These are phyloP conservation scores for Podaxis sp. DNA, from an alignment of 768 basidiomycete genomes.

Conservation along the genomic window DNA sequence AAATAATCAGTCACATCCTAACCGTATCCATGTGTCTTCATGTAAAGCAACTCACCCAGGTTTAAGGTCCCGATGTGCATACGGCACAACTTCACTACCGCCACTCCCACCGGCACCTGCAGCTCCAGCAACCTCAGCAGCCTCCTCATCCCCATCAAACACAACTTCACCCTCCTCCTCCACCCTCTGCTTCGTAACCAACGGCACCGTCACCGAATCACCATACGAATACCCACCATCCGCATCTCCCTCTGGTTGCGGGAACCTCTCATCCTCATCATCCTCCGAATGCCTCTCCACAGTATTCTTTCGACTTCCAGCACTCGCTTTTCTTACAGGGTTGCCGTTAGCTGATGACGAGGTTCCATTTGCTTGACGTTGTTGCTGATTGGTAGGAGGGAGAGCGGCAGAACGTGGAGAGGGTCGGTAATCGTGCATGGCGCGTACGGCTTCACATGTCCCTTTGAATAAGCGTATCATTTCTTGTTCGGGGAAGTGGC, in stretches of 20 bases:
- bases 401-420: conserved; percentile 36
- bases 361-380: conserved; percentile 3
- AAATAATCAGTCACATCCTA: background rate
- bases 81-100: conserved; percentile 68
- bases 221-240: conserved; percentile 77
- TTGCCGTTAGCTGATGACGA: conserved; percentile 14
- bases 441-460: conserved; percentile 89
- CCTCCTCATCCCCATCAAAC: conserved; percentile 81
- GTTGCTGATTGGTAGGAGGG: conserved; percentile 14
- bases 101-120: conserved; percentile 36
- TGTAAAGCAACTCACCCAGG: conserved; percentile 64
- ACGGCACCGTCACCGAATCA: conserved; percentile 44
- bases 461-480: conserved; percentile 91
- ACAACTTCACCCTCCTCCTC: conserved; percentile 61
- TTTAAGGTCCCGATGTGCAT: conserved; percentile 96
- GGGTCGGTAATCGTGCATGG: conserved; percentile 88
- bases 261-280: conserved; percentile 70
- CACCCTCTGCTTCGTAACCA: conserved; percentile 51
- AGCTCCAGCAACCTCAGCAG: conserved; percentile 34
- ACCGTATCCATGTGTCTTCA: background rate
- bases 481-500: conserved; percentile 83
- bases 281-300: conserved; percentile 41
- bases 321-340: conserved; percentile 10
- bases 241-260: conserved; percentile 71
- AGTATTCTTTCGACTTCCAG: conserved; percentile 12